Evolutionary conservation across 495 filamentous ascomycete species (phyloP), one percentile per base, ranked within the genome.

Genomic region (Penicillium macrosclerotiorum): DNA sequence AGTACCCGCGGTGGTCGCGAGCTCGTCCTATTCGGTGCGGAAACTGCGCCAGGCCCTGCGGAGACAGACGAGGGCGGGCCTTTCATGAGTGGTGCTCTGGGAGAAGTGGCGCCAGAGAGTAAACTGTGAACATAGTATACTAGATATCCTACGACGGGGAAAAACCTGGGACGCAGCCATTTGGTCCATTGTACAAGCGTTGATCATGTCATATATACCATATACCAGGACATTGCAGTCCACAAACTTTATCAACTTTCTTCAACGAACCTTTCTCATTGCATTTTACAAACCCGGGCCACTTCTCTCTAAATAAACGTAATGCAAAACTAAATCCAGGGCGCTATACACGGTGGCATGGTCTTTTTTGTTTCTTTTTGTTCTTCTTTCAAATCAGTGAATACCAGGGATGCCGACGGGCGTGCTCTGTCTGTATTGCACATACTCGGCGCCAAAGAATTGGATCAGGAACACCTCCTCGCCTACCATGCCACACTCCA

Each of bases 391-490:
- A n/a, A n/a, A n/a, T 54, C 45, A 68, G 29, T 43, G 49, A 51
- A 79, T 71, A 2, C 90, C 86, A 0, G 91, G 93, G 52, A 98
- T 94, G 33, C 86, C 81, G 16, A 91, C 85, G 46, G 65, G 67
- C 29, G 84, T 85, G 38, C 64, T 67, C 51, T 75, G 74, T 57
- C 78, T 76, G 62, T 94, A 98, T 13, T 75, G 65, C 2, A 80
- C 64, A 67, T 98, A 98, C 16, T 94, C 85, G 4, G 84, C 73
- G 0, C 85, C 87, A 60, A 98, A 98, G 62, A 98, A 97, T 5
- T 60, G 61, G 23, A 91, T 64, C 20, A 98, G 72, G 39, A 82
- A 78, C 25, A 74, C 74, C 64, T 98, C 93, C 66, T 98, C 93
- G 16, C 79, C 81, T 78, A 51, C 18, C 18, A 27, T 9, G 26